Evolutionary conservation across 345 rosid genomes (phyloP), one percentile per base, ranked within the genome.

Genomic region (Cardamine resedifolia): DNA sequence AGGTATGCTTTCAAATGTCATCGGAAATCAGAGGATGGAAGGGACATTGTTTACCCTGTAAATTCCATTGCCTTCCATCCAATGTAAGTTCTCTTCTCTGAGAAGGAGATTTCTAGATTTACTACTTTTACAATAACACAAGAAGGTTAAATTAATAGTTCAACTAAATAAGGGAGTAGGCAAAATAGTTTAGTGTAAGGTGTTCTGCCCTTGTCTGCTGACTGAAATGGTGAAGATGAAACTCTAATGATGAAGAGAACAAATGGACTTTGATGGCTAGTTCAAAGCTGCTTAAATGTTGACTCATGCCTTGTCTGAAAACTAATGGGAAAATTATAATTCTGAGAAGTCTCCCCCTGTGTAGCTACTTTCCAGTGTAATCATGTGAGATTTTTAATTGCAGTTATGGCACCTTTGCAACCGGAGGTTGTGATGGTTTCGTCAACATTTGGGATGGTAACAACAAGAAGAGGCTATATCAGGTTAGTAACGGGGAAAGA

Each of bases 1-100:
- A 96, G 99, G 68, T 92, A 96, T 83, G 99, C 99, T 47, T 96
- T 96, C 72, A 96, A 96, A 83, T 92, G 99, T 67, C 99, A 96
- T 77, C 84, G 99, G 52, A 92, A 96, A 83, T 85, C 98, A 27
- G 98, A 92, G 85, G 98, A 96, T 48, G 99, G 98, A 78, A 83
- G 87, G 69, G 99, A 92, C 83, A 86, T 96, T 58, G 97, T 92
- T 52, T 87, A 90, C 85, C 96, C 98, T 39, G 98, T 92, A 45
- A 96, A 92, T 80, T 91, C 98, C 66, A 88, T 96, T 56, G 99
- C 97, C 21, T 92, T 90, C 82, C 99, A 92, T 65, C 99, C 99
- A 51, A 87, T 96, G 99, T 95, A 80, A 90, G 99, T 58, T 83
- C 72, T 83, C 72, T 71, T 34, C 33, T 62, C 79, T 55, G 14